Evolutionary conservation across 2,329 filamentous ascomycete genomes (phyloP), one percentile per base, ranked within the genome.

Genomic region (Aspergillus chevalieri): DNA sequence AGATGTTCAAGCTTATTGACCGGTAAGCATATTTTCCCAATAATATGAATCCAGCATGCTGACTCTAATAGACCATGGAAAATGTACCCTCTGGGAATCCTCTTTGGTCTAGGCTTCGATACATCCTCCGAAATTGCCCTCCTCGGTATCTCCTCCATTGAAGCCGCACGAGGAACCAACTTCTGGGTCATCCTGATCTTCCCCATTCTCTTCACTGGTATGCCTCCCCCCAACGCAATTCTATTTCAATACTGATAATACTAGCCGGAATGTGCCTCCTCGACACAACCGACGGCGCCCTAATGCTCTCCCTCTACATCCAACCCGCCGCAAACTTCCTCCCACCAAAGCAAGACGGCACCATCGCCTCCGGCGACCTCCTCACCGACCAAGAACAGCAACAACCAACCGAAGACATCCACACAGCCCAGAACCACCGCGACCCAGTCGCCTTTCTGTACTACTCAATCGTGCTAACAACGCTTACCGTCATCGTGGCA

Each of bases 111-210:
- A 0, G 93, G 92, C 0, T 97, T 98, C 65, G 93, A 97, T 65
- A 97, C 93, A 0, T 94, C 87, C 38, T 95, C 89, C 6, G 92
- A 98, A 67, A 88, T 97, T 61, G 92, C 93, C 0, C 78, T 98
- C 6, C 72, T 98, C 0, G 93, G 92, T 0, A 95, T 97, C 55
- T 87, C 89, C 0, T 90, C 87, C 26, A 83, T 98, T 1, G 87
- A 96, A 61, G 91, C 87, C 0, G 84, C 89, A 0, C 79, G 86
- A 52, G 92, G 92, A 1, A 96, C 90, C 0, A 89, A 84, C 28
- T 85, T 97, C 52, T 98, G 93, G 93, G 74, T 96, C 12, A 97
- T 97, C 52, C 69, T 97, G 28, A 85, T 98, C 46, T 95, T 96
- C 51, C 93, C 93, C 0, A 68, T 92, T 1, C 74, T 97, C 1